Conservation (phyloP, 345 rosid genomes). For the Citrus unshiu region DNA sequence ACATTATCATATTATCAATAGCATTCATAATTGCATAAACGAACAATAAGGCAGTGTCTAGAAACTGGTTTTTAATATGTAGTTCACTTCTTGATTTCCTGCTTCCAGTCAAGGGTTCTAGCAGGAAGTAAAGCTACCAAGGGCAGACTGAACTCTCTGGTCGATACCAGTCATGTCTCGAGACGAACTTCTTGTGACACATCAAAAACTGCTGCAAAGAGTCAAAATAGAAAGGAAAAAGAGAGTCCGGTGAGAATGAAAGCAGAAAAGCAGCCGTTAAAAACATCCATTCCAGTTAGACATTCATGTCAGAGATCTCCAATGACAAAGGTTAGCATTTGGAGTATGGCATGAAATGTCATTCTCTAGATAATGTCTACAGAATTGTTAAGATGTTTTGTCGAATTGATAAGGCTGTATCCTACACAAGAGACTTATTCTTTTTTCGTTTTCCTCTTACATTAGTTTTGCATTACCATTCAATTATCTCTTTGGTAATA, state of each 20-base stretch:
- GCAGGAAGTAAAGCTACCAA: conserved; percentile 16
- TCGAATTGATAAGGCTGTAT: neutral
- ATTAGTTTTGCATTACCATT: neutral
- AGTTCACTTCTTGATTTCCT: neutral
- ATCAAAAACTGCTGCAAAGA: conserved; percentile 24
- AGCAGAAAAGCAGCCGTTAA: conserved; percentile 28
- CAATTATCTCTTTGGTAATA: conserved; percentile 4
- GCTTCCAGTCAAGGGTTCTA: conserved; percentile 25
- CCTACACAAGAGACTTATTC: neutral
- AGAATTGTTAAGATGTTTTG: neutral
- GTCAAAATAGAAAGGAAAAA: conserved; percentile 23
- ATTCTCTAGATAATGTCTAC: neutral
- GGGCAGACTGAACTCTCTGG: conserved; percentile 27
- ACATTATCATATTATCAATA: neutral
- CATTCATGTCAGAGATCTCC: conserved; percentile 19
- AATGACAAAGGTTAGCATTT: conserved; percentile 31
- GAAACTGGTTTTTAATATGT: conserved; percentile 1
- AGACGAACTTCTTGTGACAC: conserved; percentile 16
- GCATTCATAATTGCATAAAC: neutral
- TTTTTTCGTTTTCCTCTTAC: neutral
- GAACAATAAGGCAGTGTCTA: neutral
- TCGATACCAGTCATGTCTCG: conserved; percentile 15
- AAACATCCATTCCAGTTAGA: conserved; percentile 24
- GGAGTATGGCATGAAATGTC: neutral
- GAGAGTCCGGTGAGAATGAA: conserved; percentile 24